phyloP scores from a whole-genome alignment of 176 grass and related monocot genomes.

The Musa troglodytarum region DNA sequence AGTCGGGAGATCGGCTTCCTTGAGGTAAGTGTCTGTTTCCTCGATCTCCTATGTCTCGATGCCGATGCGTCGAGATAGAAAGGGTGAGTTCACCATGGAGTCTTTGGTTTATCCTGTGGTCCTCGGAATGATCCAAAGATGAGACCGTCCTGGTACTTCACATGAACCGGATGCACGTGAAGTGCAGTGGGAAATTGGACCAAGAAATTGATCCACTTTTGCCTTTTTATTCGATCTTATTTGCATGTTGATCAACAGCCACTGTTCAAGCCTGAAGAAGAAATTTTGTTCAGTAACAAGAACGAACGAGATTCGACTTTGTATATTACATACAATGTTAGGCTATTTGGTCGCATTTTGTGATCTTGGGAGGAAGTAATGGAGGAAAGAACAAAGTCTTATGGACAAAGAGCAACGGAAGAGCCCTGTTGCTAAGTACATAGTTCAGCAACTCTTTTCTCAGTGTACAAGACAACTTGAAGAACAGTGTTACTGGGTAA shows the following conservation, averaged over 20 bases:
- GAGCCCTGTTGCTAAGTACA: not conserved
- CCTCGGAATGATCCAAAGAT: not conserved
- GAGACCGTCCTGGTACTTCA: not conserved
- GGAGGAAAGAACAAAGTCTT: not conserved
- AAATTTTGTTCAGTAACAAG: too few relatives aligned
- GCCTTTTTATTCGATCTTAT: too few relatives aligned
- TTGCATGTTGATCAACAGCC: too few relatives aligned
- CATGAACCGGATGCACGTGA: too few relatives aligned
- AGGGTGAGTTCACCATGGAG: not conserved
- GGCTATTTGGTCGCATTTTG: too few relatives aligned
- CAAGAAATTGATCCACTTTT: too few relatives aligned
- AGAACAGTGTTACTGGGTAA: not conserved
- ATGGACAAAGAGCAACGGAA: not conserved
- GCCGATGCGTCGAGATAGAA: not conserved
- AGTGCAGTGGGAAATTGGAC: too few relatives aligned
- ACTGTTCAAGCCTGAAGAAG: too few relatives aligned
- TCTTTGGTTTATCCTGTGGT: not conserved
- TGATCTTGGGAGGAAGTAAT: too few relatives aligned
- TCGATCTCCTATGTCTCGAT: not conserved
- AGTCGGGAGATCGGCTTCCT: slow-evolving; percentile 28
- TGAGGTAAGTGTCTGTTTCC: slow-evolving; percentile 3
- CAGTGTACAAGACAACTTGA: not conserved
- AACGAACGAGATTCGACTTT: too few relatives aligned
- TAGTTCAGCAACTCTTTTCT: not conserved
- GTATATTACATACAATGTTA: too few relatives aligned